A percentile compares a stretch with the other conserved stretches of the same genome.
phyloP scores from a whole-genome alignment of 176 grass and related monocot genomes.

The Oryza glaberrima region DNA sequence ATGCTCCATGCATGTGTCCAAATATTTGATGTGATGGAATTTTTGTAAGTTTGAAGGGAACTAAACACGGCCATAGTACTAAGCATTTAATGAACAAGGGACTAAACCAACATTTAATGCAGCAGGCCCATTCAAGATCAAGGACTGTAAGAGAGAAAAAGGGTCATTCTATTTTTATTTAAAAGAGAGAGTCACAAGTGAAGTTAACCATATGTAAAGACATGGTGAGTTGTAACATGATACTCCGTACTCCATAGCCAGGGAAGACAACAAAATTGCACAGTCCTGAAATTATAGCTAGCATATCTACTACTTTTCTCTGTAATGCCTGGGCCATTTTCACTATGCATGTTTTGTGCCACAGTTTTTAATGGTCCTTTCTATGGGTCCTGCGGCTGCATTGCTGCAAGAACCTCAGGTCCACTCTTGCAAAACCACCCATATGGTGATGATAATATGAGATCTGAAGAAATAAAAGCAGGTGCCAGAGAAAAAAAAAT shows the following conservation, averaged over 20 bases:
- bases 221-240: slow-evolving; percentile 7
- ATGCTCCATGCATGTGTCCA: no score
- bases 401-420: slow-evolving; percentile 6
- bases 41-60: no score
- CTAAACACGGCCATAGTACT: neutral
- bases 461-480: slow-evolving; percentile 33
- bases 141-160: neutral
- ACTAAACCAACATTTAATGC: slow-evolving; percentile 19
- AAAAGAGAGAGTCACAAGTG: neutral
- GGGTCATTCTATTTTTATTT: neutral
- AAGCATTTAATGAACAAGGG: slow-evolving; percentile 11
- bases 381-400: slow-evolving; percentile 28
- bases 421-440: neutral
- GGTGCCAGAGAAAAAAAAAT: neutral
- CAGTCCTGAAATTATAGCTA: slow-evolving; percentile 31
- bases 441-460: slow-evolving; percentile 26
- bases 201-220: neutral
- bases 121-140: neutral
- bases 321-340: slow-evolving; percentile 22
- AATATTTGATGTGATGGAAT: no score
- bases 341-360: slow-evolving; percentile 31
- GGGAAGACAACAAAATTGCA: slow-evolving; percentile 27
- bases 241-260: neutral
- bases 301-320: slow-evolving; percentile 28
- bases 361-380: slow-evolving; percentile 27